A percentile compares a stretch with the other conserved stretches of the same genome.
These are phyloP conservation scores for Acanthamoeba royreba DNA, from an alignment of 208 protist genomes.

Conservation along the genomic window DNA sequence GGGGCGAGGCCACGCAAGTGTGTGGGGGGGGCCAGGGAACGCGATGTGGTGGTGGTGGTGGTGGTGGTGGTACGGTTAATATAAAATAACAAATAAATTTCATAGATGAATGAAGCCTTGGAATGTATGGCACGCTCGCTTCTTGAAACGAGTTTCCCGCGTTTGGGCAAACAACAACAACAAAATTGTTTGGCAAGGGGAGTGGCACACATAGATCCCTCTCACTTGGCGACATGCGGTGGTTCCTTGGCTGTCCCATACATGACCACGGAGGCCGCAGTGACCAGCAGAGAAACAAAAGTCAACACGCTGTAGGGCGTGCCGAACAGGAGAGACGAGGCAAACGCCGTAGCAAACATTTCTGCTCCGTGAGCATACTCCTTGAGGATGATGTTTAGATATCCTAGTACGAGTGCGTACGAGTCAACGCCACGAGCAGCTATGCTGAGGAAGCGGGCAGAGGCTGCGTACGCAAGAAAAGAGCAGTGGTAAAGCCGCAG, in stretches of 20 bases:
- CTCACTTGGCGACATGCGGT: not conserved
- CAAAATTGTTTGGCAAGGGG: no score
- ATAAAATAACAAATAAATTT: no score
- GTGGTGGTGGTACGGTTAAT: no score
- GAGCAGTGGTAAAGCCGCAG: not conserved
- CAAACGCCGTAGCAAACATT: constrained; percentile 10
- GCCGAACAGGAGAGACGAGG: not conserved
- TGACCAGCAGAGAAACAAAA: not conserved
- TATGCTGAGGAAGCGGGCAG: not conserved
- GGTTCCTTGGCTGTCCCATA: constrained; percentile 15
- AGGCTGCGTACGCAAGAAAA: not conserved
- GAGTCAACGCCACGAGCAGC: not conserved
- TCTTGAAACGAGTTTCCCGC: no score
- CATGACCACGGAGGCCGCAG: not conserved
- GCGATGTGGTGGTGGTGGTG: no score
- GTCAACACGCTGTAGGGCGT: not conserved
- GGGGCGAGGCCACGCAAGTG: no score
- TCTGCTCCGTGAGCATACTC: constrained; percentile 11
- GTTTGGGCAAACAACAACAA: no score
- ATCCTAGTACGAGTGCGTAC: not conserved
- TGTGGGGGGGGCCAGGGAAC: no score
- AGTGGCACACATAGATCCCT: no score
- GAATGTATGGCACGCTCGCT: no score
- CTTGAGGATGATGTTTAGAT: constrained; percentile 33
- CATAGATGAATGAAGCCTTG: no score